Percentiles rank a stretch among this genome's conserved stretches.
Evolutionary conservation across 345 rosid species (phyloP).

Genomic region (Capsella bursapastoris): DNA sequence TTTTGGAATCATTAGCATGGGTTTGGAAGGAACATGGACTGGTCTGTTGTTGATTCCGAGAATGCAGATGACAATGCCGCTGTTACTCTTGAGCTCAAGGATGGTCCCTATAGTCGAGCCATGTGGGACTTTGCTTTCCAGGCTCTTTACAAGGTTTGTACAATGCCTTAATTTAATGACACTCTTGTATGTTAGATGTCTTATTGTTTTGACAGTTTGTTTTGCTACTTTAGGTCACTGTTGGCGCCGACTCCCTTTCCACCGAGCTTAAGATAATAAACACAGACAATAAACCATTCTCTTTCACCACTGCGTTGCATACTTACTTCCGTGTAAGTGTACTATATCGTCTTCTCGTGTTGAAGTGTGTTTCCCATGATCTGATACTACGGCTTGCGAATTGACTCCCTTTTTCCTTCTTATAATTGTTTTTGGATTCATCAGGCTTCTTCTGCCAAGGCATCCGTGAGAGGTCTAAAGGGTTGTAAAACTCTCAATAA

Average conservation of each 20-base stretch:
- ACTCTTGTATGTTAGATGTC: conserved; percentile 15
- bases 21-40: conserved; percentile 93
- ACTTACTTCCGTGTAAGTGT: conserved; percentile 79
- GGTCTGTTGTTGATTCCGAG: conserved; percentile 74
- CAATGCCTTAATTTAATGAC: neutral
- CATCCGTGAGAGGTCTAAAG: conserved; percentile 79
- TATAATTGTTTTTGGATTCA: conserved; percentile 24
- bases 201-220: conserved; percentile 20
- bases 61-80: conserved; percentile 62
- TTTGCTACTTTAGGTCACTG: conserved; percentile 56
- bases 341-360: neutral
- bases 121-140: conserved; percentile 96
- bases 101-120: conserved; percentile 80
- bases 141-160: conserved; percentile 72
- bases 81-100: conserved; percentile 81
- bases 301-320: conserved; percentile 82
- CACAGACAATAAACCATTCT: conserved; percentile 78
- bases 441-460: conserved; percentile 84
- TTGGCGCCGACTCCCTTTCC: conserved; percentile 67
- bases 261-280: conserved; percentile 76
- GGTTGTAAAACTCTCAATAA: conserved; percentile 89
- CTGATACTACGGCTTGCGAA: conserved; percentile 29
- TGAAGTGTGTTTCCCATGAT: neutral
- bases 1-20: conserved; percentile 69
- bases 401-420: neutral